phyloP scores from a whole-genome alignment of 164 flowering plant genomes.

The Aristolochia fimbriata region DNA sequence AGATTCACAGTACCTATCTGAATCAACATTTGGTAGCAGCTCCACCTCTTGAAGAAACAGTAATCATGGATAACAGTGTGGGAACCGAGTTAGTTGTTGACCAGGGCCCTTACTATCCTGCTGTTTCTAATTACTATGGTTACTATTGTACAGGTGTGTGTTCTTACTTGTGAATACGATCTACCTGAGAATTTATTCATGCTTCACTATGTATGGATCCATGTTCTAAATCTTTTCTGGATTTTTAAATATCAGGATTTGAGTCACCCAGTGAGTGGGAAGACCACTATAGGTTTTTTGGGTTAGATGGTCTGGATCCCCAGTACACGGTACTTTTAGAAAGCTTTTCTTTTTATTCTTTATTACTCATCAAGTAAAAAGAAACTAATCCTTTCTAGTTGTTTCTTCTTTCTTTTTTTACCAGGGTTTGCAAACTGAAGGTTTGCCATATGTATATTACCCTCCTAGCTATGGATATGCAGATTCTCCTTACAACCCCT shows the following conservation, averaged over 20 bases:
- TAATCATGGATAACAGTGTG: conserved; percentile 62
- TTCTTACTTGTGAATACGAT: background rate
- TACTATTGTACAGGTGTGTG: conserved; percentile 77
- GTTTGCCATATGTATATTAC: conserved; percentile 70
- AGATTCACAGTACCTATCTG: conserved; percentile 45
- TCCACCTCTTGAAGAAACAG: conserved; percentile 33
- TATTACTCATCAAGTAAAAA: background rate
- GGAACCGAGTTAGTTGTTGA: conserved; percentile 56
- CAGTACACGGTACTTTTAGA: conserved; percentile 48
- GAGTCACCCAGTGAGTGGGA: conserved; percentile 73
- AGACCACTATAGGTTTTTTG: conserved; percentile 62
- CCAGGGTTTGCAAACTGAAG: conserved; percentile 73
- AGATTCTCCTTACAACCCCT: conserved; percentile 81
- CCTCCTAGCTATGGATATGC: conserved; percentile 74
- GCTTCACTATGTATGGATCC: too few species aligned
- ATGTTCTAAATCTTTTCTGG: background rate
- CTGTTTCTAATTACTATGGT: conserved; percentile 58
- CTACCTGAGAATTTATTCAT: too few species aligned
- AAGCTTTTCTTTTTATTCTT: background rate
- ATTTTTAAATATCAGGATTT: conserved; percentile 36
- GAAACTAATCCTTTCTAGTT: too few species aligned
- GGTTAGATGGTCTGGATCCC: conserved; percentile 65
- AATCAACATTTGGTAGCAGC: conserved; percentile 20
- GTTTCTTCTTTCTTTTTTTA: conserved; percentile 3
- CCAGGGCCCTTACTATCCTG: conserved; percentile 62